Base-by-base conservation (phyloP, 208 protist genomes). In the Acanthamoeba culbertsoni region DNA sequence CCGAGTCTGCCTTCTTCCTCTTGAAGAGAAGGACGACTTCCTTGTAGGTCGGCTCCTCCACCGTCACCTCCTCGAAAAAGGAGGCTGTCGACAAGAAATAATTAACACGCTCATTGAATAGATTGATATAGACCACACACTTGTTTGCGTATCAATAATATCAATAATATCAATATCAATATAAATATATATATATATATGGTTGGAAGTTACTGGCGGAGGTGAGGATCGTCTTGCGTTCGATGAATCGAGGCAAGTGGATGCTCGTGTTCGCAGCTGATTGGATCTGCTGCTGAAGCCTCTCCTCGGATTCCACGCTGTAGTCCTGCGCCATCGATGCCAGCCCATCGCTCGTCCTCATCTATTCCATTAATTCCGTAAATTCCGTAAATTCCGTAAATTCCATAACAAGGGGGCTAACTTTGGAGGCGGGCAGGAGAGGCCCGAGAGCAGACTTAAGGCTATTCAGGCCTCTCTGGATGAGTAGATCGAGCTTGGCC, bases 31-130 rank as follows among this genome's bases (percentile, higher is more conserved):
- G 57, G 4, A 91, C 86, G 1, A 91, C 51, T 46, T 91, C 86
- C 37, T 91, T 91, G 86, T 91, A 91, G 20, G 55, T 91, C 2
- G 86, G 86, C 57, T 91, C 86, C 45, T 91, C 79, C 12, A 88
- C 79, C 1, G 79, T 88, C 26, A 88, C 79, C 79, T 88, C 51
- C 45, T 88, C 79, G 35, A 57, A 88, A 12, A 88, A n/a, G 35
- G 79, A 88, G 10, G 53, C 79, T 43, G 45, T n/a, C n/a, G n/a
- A n/a, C n/a, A n/a, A n/a, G n/a, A n/a, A n/a, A n/a, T n/a, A n/a
- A n/a, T n/a, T n/a, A n/a, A n/a, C n/a, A n/a, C n/a, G n/a, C n/a
- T n/a, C n/a, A n/a, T n/a, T n/a, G n/a, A n/a, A n/a, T n/a, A n/a
- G n/a, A n/a, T n/a, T n/a, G n/a, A n/a, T n/a, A n/a, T n/a, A n/a